Evolutionary conservation across 306 rosid species (phyloP).

Genomic region (Sophora flavescens): DNA sequence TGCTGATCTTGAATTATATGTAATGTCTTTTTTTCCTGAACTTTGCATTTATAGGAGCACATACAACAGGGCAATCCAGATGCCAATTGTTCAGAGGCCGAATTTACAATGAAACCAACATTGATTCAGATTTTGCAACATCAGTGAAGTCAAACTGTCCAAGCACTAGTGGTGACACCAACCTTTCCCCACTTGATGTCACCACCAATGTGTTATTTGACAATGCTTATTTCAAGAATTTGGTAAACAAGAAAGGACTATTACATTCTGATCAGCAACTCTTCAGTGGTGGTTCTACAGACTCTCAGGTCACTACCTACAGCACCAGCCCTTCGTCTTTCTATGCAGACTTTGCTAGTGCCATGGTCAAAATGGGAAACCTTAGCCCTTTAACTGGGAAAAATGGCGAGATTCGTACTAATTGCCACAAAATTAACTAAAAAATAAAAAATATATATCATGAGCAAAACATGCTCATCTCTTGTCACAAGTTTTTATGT

Average conservation of each 20-base stretch:
- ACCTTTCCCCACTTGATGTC: slow-evolving; percentile 67
- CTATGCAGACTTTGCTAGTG: slow-evolving; percentile 62
- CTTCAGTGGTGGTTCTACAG: slow-evolving; percentile 55
- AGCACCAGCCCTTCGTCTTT: slow-evolving; percentile 53
- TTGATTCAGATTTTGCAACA: slow-evolving; percentile 60
- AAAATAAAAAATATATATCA: background rate
- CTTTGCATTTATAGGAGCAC: slow-evolving; percentile 56
- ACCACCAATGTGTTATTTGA: slow-evolving; percentile 64
- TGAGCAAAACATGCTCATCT: slow-evolving; percentile 22
- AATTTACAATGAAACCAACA: slow-evolving; percentile 63
- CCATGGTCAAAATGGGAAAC: slow-evolving; percentile 76
- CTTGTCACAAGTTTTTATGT: slow-evolving; percentile 13
- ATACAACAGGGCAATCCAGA: slow-evolving; percentile 77
- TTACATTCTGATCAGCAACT: slow-evolving; percentile 64
- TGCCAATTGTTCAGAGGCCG: slow-evolving; percentile 65
- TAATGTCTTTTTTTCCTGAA: background rate
- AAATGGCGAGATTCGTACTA: slow-evolving; percentile 66
- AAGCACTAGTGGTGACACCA: slow-evolving; percentile 58
- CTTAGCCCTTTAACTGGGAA: slow-evolving; percentile 67
- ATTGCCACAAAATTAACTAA: slow-evolving; percentile 62
- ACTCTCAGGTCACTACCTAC: slow-evolving; percentile 51
- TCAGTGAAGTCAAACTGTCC: slow-evolving; percentile 61
- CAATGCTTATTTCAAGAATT: slow-evolving; percentile 62
- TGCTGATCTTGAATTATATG: background rate
- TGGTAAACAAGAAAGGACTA: slow-evolving; percentile 57